phyloP scores from a whole-genome alignment of 2,329 filamentous ascomycete genomes.

The Nigrospora osmanthi region DNA sequence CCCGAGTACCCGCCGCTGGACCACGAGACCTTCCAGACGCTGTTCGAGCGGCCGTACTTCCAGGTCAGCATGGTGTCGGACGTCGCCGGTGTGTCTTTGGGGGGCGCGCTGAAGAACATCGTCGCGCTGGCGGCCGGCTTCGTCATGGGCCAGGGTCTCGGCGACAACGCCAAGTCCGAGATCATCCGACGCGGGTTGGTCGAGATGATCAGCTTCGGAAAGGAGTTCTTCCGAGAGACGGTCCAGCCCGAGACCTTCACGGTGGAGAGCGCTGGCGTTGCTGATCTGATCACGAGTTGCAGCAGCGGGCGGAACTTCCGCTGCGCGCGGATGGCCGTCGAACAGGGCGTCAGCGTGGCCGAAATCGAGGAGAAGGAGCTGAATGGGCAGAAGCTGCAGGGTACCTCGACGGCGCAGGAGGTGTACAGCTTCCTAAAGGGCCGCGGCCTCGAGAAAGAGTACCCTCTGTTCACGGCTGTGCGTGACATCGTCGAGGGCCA shows the following conservation, averaged over 20 bases:
- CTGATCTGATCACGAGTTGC: constrained; percentile 91
- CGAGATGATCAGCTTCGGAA: constrained; percentile 95
- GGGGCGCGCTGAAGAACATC: constrained; percentile 94
- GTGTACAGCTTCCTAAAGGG: constrained; percentile 83
- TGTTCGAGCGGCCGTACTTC: constrained; percentile 97
- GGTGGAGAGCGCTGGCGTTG: constrained; percentile 92
- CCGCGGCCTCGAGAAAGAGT: constrained; percentile 70
- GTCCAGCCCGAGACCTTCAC: constrained; percentile 83
- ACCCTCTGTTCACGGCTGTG: constrained; percentile 88
- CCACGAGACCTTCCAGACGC: constrained; percentile 70
- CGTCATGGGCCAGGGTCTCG: constrained; percentile 92
- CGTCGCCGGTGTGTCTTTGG: constrained; percentile 92
- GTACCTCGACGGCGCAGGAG: constrained; percentile 84
- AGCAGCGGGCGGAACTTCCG: constrained; percentile 88
- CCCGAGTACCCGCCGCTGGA: constrained; percentile 79
- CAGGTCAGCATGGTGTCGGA: constrained; percentile 90
- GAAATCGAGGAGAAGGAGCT: constrained; percentile 86
- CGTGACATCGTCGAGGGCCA: constrained; percentile 72
- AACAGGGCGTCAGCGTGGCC: constrained; percentile 70
- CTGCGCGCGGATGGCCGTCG: constrained; percentile 81
- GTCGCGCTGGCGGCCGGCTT: constrained; percentile 92
- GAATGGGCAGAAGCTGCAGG: constrained; percentile 97
- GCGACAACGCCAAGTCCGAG: constrained; percentile 97
- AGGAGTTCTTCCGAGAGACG: constrained; percentile 82
- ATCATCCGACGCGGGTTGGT: constrained; percentile 93